phyloP scores from a whole-genome alignment of 176 grass and related monocot species.

The Carex myosuroides region DNA sequence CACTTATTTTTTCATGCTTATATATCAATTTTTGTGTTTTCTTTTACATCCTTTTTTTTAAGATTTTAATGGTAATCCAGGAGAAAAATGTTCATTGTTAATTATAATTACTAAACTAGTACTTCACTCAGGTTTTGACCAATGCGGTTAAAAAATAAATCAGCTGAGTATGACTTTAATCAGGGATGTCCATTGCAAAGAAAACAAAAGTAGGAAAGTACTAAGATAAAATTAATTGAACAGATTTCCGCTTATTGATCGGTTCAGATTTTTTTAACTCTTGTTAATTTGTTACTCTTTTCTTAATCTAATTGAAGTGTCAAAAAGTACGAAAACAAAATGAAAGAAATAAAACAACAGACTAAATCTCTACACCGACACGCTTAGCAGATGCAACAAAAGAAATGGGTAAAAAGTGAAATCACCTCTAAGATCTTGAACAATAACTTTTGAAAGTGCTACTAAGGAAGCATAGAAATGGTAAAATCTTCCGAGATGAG shows the following conservation, averaged over 20 bases:
- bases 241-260: not conserved
- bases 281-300: not conserved
- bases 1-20: too few relatives aligned
- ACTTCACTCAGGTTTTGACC: not conserved
- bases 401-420: too few relatives aligned
- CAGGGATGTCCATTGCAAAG: not conserved
- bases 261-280: not conserved
- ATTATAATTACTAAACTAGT: not conserved
- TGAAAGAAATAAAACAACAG: too few relatives aligned
- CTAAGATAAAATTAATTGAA: not conserved
- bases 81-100: not conserved
- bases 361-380: too few relatives aligned
- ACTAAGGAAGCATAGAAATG: too few relatives aligned
- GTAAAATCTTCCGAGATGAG: too few relatives aligned
- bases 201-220: not conserved
- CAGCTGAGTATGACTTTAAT: not conserved
- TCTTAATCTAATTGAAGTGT: too few relatives aligned
- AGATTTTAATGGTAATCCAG: not conserved
- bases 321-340: too few relatives aligned
- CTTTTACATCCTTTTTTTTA: not conserved
- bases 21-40: not conserved
- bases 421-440: too few relatives aligned
- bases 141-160: not conserved
- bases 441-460: not conserved
- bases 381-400: too few relatives aligned